These are phyloP conservation scores for Amesomyces nigricolor DNA, from an alignment of 2,329 filamentous ascomycete species.

Conservation along the genomic window DNA sequence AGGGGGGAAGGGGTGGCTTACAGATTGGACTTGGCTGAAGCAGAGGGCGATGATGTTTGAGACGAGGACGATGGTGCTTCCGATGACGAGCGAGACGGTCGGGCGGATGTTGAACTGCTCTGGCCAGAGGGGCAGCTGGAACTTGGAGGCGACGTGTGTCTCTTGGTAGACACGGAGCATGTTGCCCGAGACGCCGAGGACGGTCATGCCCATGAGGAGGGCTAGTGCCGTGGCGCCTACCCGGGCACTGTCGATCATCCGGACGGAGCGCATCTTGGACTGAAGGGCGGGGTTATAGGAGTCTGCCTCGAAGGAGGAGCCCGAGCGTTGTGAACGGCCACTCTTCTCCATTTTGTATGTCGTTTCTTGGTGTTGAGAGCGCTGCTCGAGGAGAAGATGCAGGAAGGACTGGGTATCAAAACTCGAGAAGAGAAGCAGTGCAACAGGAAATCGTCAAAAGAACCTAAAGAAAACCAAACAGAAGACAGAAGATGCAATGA, in stretches of 20 bases:
- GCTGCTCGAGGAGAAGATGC: conserved; percentile 2
- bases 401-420: conserved; percentile 8
- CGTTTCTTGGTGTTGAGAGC: conserved; percentile 8
- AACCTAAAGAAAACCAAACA: conserved; percentile 5
- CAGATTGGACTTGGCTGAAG: conserved; percentile 43
- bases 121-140: conserved; percentile 53
- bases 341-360: conserved; percentile 23
- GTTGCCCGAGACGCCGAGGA: conserved; percentile 51
- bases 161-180: conserved; percentile 50
- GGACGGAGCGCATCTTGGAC: conserved; percentile 36
- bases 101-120: conserved; percentile 51
- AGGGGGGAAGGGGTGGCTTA: conserved; percentile 33
- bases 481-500: not conserved
- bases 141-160: conserved; percentile 45
- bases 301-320: conserved; percentile 47
- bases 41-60: conserved; percentile 44
- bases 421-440: conserved; percentile 1
- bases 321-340: conserved; percentile 26
- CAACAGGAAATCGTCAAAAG: conserved; percentile 2
- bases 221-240: conserved; percentile 45
- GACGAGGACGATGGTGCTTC: conserved; percentile 45
- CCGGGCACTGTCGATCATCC: conserved; percentile 40
- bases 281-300: conserved; percentile 35
- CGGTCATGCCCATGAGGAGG: conserved; percentile 45
- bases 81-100: conserved; percentile 49